These are phyloP conservation scores for Delonix regia DNA, from an alignment of 306 rosid species.

Conservation along the genomic window DNA sequence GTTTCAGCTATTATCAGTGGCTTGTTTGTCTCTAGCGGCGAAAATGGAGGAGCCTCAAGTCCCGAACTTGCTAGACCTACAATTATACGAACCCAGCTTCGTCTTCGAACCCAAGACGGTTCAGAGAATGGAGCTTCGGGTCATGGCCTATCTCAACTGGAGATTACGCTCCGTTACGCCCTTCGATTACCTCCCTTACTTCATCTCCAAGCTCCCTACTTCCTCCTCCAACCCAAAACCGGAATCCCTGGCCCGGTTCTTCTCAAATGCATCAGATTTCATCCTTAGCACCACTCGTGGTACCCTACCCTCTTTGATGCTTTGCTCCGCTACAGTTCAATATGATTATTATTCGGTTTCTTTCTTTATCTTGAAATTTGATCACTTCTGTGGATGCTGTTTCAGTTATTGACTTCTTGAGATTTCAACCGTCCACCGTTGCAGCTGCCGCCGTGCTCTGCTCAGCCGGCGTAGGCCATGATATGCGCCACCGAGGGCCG, in stretches of 20 bases:
- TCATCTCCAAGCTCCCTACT: conserved; percentile 54
- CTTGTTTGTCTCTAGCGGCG: conserved; percentile 80
- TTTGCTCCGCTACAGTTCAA: background rate
- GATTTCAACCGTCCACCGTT: conserved; percentile 57
- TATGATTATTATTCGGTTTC: too few species aligned
- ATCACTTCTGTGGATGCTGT: background rate
- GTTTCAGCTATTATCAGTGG: conserved; percentile 75
- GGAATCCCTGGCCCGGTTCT: conserved; percentile 5
- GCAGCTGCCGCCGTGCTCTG: conserved; percentile 81
- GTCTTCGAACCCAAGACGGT: conserved; percentile 63
- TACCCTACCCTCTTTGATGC: background rate
- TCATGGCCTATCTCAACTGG: conserved; percentile 67
- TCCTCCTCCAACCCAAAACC: conserved; percentile 29
- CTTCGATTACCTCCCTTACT: conserved; percentile 61
- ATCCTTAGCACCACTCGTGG: conserved; percentile 64
- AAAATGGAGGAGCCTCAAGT: conserved; percentile 72
- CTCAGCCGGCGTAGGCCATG: conserved; percentile 34
- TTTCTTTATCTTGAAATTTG: background rate
- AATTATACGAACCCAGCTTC: conserved; percentile 53
- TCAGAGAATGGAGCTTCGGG: conserved; percentile 72
- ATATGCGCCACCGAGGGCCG: background rate
- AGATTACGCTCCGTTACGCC: conserved; percentile 76
- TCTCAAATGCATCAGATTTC: conserved; percentile 51
- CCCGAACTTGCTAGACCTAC: conserved; percentile 65
- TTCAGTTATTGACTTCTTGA: conserved; percentile 64